A percentile compares a stretch with the other conserved stretches of the same genome.
Conservation (phyloP, 2,329 filamentous ascomycete genomes). For the Pseudophaeomoniella oleicola region DNA sequence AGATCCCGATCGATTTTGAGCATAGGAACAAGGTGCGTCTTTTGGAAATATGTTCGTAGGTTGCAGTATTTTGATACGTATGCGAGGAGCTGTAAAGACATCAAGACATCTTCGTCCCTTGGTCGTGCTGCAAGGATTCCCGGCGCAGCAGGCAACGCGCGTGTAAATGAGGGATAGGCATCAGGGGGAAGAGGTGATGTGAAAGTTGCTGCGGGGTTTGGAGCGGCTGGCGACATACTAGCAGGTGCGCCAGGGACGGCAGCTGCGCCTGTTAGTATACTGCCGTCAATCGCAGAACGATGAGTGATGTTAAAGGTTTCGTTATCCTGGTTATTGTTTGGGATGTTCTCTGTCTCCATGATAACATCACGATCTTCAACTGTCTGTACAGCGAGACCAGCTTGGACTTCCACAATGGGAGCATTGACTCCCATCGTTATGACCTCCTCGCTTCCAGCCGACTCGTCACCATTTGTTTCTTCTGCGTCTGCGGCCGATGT, state of each 20-base stretch:
- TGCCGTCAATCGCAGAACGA: slow-evolving; percentile 68
- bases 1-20: slow-evolving; percentile 70
- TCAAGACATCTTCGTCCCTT: slow-evolving; percentile 90
- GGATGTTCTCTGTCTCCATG: slow-evolving; percentile 53
- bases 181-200: slow-evolving; percentile 58
- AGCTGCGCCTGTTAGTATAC: slow-evolving; percentile 57
- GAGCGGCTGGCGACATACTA: slow-evolving; percentile 59
- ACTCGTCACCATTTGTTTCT: slow-evolving; percentile 72
- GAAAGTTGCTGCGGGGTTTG: slow-evolving; percentile 43
- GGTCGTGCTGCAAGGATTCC: slow-evolving; percentile 83
- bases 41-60: slow-evolving; percentile 85
- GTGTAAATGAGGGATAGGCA: slow-evolving; percentile 67
- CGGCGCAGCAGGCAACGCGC: slow-evolving; percentile 51
- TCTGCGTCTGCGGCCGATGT: slow-evolving; percentile 65
- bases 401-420: slow-evolving; percentile 65
- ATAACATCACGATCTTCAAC: slow-evolving; percentile 73
- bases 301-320: slow-evolving; percentile 93
- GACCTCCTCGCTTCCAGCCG: slow-evolving; percentile 55
- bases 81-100: slow-evolving; percentile 90
- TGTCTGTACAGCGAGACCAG: slow-evolving; percentile 72
- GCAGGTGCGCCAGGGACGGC: slow-evolving; percentile 54
- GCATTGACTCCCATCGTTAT: slow-evolving; percentile 36
- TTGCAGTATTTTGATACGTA: slow-evolving; percentile 99
- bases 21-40: slow-evolving; percentile 81
- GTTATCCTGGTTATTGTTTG: slow-evolving; percentile 63